Evolutionary conservation across 805 yeast species (phyloP), one percentile per base, ranked within the genome.

Genomic region (Kluyveromyces wickerhamii): DNA sequence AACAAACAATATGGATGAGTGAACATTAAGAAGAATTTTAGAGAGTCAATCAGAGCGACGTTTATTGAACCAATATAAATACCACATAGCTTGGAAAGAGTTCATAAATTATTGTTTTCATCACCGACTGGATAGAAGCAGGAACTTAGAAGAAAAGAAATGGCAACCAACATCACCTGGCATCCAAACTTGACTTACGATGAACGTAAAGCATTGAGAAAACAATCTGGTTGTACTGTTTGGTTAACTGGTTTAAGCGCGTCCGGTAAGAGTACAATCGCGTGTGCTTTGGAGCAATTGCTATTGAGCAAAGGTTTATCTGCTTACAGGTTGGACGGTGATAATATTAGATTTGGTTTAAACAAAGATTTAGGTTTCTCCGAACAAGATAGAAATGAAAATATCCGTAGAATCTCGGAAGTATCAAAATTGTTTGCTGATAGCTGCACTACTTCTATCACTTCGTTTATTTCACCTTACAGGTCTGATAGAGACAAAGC

Each of bases 101-200:
- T 21, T 12, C 9, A n/a, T 15, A 27, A 27, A 27, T n/a, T n/a
- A 27, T 10, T 15, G 15, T 21, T 8, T 10, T 10, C 12, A 21
- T 11, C 24, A 12, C n/a, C 21, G 9, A 21, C 24, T 21, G 24
- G 11, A 21, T 21, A 9, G 9, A 21, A 15, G 28, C 10, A n/a
- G 12, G 11, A 25, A 25, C 8, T n/a, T n/a, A n/a, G n/a, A n/a
- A 9, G 9, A 12, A 21, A 4, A 7, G 59, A 41, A 47, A 89
- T 89, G 96, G 92, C 96, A 45, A 79, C 95, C 27, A 89, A 89
- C 57, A 86, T 89, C 60, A 87, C 96, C 45, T 89, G 97, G 96
- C 96, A 89, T 65, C 77, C 75, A 48, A 89, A 92, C 54, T 66
- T 89, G 49, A 78, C 92, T 15, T 86, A 81, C 60, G 77, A 69